phyloP scores from a whole-genome alignment of 2,329 filamentous ascomycete species.

The Penicillium sp. region DNA sequence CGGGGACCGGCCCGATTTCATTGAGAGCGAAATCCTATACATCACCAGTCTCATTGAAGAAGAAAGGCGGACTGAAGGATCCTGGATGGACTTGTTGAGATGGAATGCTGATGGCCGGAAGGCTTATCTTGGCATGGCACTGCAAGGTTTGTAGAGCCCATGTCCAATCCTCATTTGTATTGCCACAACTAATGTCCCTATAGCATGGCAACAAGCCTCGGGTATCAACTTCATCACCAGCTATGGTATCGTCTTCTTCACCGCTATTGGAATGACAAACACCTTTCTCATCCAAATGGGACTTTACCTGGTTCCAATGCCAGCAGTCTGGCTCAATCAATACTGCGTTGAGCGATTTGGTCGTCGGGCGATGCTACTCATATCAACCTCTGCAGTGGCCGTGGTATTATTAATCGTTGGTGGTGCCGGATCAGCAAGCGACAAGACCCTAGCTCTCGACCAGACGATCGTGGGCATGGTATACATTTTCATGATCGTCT shows the following conservation, averaged over 20 bases:
- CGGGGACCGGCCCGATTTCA: background rate
- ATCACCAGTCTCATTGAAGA: constrained; percentile 57
- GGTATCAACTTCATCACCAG: constrained; percentile 47
- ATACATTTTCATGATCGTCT: background rate
- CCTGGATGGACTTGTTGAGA: constrained; percentile 70
- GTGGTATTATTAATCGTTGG: background rate
- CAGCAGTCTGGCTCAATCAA: background rate
- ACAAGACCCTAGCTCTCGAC: background rate
- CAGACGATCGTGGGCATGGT: background rate
- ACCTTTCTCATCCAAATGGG: constrained; percentile 4
- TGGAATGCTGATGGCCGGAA: background rate
- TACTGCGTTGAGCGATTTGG: background rate
- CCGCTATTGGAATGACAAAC: constrained; percentile 1
- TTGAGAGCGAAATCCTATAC: constrained; percentile 53
- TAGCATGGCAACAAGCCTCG: constrained; percentile 42
- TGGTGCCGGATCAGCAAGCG: background rate
- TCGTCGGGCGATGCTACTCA: background rate
- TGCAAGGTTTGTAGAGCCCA: constrained; percentile 67
- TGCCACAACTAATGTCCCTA: constrained; percentile 20
- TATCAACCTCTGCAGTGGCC: background rate
- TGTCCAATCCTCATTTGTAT: constrained; percentile 26
- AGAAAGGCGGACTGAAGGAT: constrained; percentile 63
- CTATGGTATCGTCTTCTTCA: constrained; percentile 41
- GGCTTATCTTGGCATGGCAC: background rate
- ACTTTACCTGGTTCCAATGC: background rate